phyloP scores from a whole-genome alignment of 257 asterid species.

The Fraxinus pennsylvanica region DNA sequence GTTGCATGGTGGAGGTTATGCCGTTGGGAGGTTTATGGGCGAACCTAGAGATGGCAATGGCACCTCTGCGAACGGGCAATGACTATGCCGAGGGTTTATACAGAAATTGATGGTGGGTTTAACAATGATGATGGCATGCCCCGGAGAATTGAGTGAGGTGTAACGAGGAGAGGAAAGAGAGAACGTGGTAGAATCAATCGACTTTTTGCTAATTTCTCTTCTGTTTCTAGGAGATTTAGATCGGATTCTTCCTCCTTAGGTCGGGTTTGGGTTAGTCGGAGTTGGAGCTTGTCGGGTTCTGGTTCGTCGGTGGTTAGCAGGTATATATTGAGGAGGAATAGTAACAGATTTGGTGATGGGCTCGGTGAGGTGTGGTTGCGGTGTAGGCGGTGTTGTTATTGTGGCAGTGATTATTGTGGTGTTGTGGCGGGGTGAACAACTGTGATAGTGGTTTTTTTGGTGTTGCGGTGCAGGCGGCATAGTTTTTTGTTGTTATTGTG shows the following conservation, averaged over 20 bases:
- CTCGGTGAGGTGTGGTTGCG: no score
- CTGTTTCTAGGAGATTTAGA: constrained; percentile 53
- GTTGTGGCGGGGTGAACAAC: no score
- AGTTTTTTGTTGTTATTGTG: no score
- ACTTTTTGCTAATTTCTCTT: constrained; percentile 45
- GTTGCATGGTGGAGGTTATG: constrained; percentile 67
- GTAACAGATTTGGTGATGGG: constrained; percentile 40
- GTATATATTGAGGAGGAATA: constrained; percentile 48
- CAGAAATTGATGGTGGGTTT: constrained; percentile 69
- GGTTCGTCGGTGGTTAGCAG: constrained; percentile 49
- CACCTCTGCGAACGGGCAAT: constrained; percentile 25
- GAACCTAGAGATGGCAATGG: constrained; percentile 30
- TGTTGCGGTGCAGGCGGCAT: no score
- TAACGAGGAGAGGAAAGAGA: constrained; percentile 54
- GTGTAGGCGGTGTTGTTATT: no score
- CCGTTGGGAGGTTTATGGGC: constrained; percentile 64
- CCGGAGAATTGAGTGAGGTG: constrained; percentile 59
- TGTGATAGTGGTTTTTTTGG: no score
- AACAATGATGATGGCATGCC: constrained; percentile 48
- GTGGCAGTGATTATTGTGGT: no score
- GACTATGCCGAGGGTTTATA: constrained; percentile 59
- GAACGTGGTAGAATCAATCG: constrained; percentile 51
- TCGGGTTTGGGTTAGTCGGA: constrained; percentile 37
- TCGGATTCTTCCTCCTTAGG: constrained; percentile 18
- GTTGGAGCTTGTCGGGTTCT: constrained; percentile 45